Base-by-base conservation (phyloP, 164 flowering plant species). In the Dillenia suffruticosa region DNA sequence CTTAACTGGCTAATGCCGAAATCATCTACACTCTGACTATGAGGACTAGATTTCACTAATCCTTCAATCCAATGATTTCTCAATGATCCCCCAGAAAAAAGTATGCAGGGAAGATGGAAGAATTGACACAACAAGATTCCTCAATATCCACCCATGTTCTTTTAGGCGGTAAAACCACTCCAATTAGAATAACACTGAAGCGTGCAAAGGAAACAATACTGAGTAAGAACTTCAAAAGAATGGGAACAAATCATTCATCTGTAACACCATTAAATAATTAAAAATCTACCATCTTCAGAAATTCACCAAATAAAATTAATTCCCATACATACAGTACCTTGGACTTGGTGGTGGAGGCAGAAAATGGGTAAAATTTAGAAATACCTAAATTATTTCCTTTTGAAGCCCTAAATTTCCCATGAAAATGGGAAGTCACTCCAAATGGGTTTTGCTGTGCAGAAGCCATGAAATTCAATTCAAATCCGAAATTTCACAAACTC, bases 401-500 rank as follows among this genome's bases (percentile, higher is more conserved):
- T 12, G 69, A 65, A 54, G 19, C 50, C 62, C 63, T 61, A 14
- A 63, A 63, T 43, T 70, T 65, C 47, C 59, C 78, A 56, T 71
- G 65, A 17, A 49, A 68, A 62, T 69, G 74, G 49, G 64, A 60
- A 32, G 24, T 26, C 58, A 80, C 65, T 57, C 79, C 71, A 70
- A 56, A 68, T 66, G 81, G 83, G 79, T 62, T 32, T 32, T 32
- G 73, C 63, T 74, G 79, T 68, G 69, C 61, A 67, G 71, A 52
- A 64, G 80, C 80, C 72, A 75, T 52, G 65, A 74, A 32, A 56
- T 51, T 57, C 60, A 48, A 56, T 65, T 10, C 61, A 64, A 17
- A 67, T 47, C 50, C 75, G 73, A 71, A 67, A 54, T 61, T 56
- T 54, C 26, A 15, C 59, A 22, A 59, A 69, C 59, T 51, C 49